Percentiles rank a stretch among this genome's conserved stretches.
These are phyloP conservation scores for Botrytis sinoallii DNA, from an alignment of 2,329 filamentous ascomycete species.

Conservation along the genomic window DNA sequence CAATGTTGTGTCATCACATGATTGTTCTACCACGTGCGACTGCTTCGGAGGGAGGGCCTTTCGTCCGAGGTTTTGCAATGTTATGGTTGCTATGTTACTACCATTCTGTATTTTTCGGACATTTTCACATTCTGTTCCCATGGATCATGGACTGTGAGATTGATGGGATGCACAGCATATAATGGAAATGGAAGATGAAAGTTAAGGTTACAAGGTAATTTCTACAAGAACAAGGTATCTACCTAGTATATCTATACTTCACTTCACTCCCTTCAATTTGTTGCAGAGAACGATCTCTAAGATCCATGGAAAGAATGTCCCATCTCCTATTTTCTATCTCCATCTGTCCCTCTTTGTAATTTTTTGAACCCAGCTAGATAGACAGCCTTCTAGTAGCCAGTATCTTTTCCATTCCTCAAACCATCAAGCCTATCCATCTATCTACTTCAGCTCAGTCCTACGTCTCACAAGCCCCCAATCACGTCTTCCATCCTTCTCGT, in stretches of 20 bases:
- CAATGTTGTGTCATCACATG: conserved; percentile 7
- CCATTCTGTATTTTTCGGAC: conserved; percentile 1
- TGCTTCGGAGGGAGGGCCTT: neutral
- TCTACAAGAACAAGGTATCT: neutral
- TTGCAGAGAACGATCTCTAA: neutral
- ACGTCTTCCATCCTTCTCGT: neutral
- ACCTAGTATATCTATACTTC: neutral
- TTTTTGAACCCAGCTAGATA: neutral
- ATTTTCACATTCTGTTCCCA: neutral
- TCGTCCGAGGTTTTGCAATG: conserved; percentile 2
- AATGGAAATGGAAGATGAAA: neutral
- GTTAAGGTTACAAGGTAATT: neutral
- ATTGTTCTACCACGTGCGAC: conserved; percentile 8
- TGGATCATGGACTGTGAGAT: neutral
- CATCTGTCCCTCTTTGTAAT: neutral
- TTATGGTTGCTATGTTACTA: conserved; percentile 7
- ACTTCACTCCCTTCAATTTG: too few relatives aligned
- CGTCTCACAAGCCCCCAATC: neutral
- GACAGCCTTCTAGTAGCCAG: neutral
- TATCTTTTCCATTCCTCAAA: neutral
- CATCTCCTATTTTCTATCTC: neutral
- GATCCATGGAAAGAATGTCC: neutral
- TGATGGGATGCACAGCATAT: conserved; percentile 7
- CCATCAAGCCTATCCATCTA: neutral
- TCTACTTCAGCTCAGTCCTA: neutral